Conservation (phyloP, 805 yeast species). For the Zygosaccharomyces lentus region DNA sequence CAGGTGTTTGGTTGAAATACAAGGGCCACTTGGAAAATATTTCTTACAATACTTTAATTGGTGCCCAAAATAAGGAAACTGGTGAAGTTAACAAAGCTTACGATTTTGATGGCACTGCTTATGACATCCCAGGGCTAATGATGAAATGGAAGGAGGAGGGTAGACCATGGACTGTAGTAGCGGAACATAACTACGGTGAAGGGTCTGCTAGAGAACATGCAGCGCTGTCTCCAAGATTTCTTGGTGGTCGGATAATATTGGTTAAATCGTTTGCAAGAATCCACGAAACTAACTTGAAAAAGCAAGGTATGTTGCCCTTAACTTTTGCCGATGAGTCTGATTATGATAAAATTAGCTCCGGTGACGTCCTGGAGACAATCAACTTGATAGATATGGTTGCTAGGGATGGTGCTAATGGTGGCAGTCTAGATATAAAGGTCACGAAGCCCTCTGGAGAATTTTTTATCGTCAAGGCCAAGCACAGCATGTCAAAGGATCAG, state of each 20-base stretch:
- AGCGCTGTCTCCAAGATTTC: conserved; percentile 89
- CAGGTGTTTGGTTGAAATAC: conserved; percentile 98
- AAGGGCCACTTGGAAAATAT: conserved; percentile 97
- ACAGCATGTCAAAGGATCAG: conserved; percentile 97
- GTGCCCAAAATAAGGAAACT: conserved; percentile 95
- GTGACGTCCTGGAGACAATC: conserved; percentile 73
- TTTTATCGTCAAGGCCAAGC: conserved; percentile 72
- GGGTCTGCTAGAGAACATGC: conserved; percentile 99
- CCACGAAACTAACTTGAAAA: conserved; percentile 96
- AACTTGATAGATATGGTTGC: conserved; percentile 71
- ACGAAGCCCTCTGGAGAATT: conserved; percentile 69
- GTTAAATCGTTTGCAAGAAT: conserved; percentile 97
- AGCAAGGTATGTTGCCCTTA: conserved; percentile 95
- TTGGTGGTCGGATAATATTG: conserved; percentile 84
- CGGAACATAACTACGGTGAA: conserved; percentile 98
- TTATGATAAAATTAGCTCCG: conserved; percentile 73
- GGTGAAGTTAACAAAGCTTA: conserved; percentile 91
- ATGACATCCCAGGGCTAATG: conserved; percentile 93
- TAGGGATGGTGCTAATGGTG: conserved; percentile 86
- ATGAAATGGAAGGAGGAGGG: conserved; percentile 84
- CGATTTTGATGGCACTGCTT: conserved; percentile 74
- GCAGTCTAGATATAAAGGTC: conserved; percentile 63
- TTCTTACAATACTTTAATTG: conserved; percentile 90
- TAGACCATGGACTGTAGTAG: conserved; percentile 91
- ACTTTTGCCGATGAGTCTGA: conserved; percentile 88